Conservation (phyloP, 768 basidiomycete species). For the Hericium coralloides region DNA sequence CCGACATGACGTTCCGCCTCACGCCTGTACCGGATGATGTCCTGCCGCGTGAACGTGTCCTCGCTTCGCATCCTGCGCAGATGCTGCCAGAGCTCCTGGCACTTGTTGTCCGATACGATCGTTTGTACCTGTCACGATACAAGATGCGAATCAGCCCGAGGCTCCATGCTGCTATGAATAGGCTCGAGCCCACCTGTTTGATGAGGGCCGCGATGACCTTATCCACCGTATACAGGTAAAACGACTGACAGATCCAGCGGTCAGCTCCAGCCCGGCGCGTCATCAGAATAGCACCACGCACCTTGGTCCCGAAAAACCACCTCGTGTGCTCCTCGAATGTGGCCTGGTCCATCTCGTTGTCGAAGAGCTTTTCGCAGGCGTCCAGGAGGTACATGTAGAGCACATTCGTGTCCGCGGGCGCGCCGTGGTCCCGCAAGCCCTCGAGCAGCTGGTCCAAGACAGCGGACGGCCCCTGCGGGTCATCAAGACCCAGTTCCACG, state of each 20-base stretch:
- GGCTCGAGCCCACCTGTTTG: slow-evolving; percentile 63
- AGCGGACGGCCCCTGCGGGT: slow-evolving; percentile 66
- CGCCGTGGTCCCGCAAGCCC: slow-evolving; percentile 39
- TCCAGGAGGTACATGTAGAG: slow-evolving; percentile 86
- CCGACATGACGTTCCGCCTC: slow-evolving; percentile 72
- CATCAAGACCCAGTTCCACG: slow-evolving; percentile 76
- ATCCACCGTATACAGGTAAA: slow-evolving; percentile 89
- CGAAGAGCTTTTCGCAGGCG: slow-evolving; percentile 90
- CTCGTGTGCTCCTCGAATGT: slow-evolving; percentile 94
- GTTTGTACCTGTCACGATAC: slow-evolving; percentile 62
- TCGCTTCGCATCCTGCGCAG: slow-evolving; percentile 54
- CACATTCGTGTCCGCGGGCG: slow-evolving; percentile 45
- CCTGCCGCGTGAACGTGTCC: slow-evolving; percentile 47
- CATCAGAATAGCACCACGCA: slow-evolving; percentile 23
- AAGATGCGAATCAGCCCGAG: neutral
- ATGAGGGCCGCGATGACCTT: slow-evolving; percentile 82
- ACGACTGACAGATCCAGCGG: slow-evolving; percentile 48
- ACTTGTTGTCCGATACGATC: slow-evolving; percentile 74
- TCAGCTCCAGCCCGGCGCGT: slow-evolving; percentile 20
- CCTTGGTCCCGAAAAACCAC: slow-evolving; percentile 88
- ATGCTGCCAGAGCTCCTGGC: slow-evolving; percentile 76
- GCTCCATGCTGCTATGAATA: slow-evolving; percentile 1
- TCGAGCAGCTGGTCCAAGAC: slow-evolving; percentile 62
- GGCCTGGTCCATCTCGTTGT: slow-evolving; percentile 84
- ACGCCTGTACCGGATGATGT: slow-evolving; percentile 68